Evolutionary conservation across 306 rosid species (phyloP).

Genomic region (Benincasa hispida): DNA sequence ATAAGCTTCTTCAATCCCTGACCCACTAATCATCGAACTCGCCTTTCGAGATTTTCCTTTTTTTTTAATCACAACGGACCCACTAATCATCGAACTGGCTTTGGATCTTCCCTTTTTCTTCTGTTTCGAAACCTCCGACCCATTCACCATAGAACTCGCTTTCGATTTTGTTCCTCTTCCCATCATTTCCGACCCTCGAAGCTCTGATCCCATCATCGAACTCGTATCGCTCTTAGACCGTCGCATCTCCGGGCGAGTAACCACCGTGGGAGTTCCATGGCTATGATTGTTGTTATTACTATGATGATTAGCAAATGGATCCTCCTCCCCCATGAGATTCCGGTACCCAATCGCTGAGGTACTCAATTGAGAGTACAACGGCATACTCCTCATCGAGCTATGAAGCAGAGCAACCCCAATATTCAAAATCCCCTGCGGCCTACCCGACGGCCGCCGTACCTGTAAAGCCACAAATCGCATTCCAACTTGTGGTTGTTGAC

Average conservation of each 20-base stretch:
- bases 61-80: constrained; percentile 13
- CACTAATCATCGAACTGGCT: constrained; percentile 27
- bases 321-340: constrained; percentile 66
- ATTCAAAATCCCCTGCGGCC: constrained; percentile 78
- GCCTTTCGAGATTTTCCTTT: constrained; percentile 14
- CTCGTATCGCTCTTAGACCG: constrained; percentile 70
- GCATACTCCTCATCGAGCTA: constrained; percentile 92
- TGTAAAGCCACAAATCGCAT: constrained; percentile 72
- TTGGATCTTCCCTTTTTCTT: constrained; percentile 18
- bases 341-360: constrained; percentile 37
- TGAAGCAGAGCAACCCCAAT: constrained; percentile 67
- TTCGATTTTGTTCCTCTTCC: constrained; percentile 15
- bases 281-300: background rate
- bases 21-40: constrained; percentile 10
- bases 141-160: constrained; percentile 23
- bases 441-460: constrained; percentile 54
- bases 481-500: constrained; percentile 18
- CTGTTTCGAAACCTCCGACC: constrained; percentile 18
- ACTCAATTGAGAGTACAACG: constrained; percentile 47
- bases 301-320: constrained; percentile 13
- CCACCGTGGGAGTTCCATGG: constrained; percentile 12
- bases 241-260: constrained; percentile 24
- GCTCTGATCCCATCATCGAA: constrained; percentile 52
- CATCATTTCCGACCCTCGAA: constrained; percentile 18
- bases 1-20: constrained; percentile 10